Base-by-base conservation (phyloP, 202 grass and related monocot genomes). In the Bolboschoenoplectus hybrid region DNA sequence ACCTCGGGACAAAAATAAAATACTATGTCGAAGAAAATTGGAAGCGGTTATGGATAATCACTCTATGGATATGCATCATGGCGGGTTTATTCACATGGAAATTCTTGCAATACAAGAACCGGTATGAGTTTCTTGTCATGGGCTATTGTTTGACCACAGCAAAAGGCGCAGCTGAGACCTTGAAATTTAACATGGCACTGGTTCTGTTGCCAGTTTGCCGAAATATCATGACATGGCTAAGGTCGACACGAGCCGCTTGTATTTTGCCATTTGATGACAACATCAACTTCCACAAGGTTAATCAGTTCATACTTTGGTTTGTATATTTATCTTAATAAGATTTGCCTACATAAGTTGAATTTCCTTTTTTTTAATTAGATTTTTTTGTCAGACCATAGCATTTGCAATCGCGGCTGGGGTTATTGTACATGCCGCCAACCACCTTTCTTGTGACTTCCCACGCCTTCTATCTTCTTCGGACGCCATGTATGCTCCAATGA, bases 201-300 rank as follows among this genome's bases (percentile, higher is more conserved):
- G 91, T 98, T 74, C 91, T 98, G 40, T 82, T 98, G 65, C 97
- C 97, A 36, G 97, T 98, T 35, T 98, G 97, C 60, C 93, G 97
- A 10, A 98, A 98, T 64, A 96, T 92, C 35, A 91, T 98, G 87
- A 98, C 97, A 36, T 98, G 97, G 97, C 82, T 98, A 74, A 85
- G 97, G 49, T 96, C 89, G 66, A 98, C 97, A 53, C 87, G 90
- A 41, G 90, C 89, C 11, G 86, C 93, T 57, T 89, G 83, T 40
- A 84, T 81, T 78, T 85, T 98, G 39, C 97, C 97, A 45, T 94
- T 98, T 85, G 97, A 98, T 87, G 97, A 98, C 87, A 98, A 92
- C 82, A 96, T 98, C 71, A 98, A 98, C 86, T 98, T 98, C 76
- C 97, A 98, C 86, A 98, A 98, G 97, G 97, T 98, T 81, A 88